These are phyloP conservation scores for Lentinus tigrinus DNA, from an alignment of 768 basidiomycete genomes.

Conservation along the genomic window DNA sequence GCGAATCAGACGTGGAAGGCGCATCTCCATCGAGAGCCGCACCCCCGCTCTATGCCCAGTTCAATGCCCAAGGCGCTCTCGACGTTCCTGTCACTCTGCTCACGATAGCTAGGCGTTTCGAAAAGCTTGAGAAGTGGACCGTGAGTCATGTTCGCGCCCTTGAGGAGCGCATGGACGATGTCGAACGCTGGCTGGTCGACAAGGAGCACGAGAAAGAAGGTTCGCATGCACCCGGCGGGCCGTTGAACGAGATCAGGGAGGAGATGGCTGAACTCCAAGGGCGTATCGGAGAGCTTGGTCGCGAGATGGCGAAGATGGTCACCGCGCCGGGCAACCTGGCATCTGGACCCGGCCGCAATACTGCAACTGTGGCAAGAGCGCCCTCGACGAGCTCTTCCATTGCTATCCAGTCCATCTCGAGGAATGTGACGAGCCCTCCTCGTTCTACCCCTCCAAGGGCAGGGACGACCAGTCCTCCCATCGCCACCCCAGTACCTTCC, in stretches of 20 bases:
- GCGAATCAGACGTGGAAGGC: constrained; percentile 33
- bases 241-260: constrained; percentile 55
- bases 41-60: constrained; percentile 77
- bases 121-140: constrained; percentile 89
- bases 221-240: constrained; percentile 13
- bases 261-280: constrained; percentile 74
- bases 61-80: constrained; percentile 65
- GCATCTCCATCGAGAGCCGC: constrained; percentile 53
- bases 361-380: constrained; percentile 42
- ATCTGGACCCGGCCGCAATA: constrained; percentile 47
- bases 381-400: constrained; percentile 51
- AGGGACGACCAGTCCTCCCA: constrained; percentile 58
- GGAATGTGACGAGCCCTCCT: constrained; percentile 27
- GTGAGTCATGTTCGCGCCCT: constrained; percentile 85
- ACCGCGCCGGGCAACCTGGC: constrained; percentile 54
- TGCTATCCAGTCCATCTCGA: constrained; percentile 36
- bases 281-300: constrained; percentile 69
- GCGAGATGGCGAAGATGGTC: constrained; percentile 75
- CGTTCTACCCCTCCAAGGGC: constrained; percentile 41
- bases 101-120: constrained; percentile 75
- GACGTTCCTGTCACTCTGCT: constrained; percentile 76
- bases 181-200: constrained; percentile 87
- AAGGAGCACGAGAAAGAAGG: constrained; percentile 68
- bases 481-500: constrained; percentile 48
- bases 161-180: constrained; percentile 90